A percentile compares a stretch with the other conserved stretches of the same genome.
These are phyloP conservation scores for Mortierella hygrophila DNA, from an alignment of 192 early-diverging fungal species.

Conservation along the genomic window DNA sequence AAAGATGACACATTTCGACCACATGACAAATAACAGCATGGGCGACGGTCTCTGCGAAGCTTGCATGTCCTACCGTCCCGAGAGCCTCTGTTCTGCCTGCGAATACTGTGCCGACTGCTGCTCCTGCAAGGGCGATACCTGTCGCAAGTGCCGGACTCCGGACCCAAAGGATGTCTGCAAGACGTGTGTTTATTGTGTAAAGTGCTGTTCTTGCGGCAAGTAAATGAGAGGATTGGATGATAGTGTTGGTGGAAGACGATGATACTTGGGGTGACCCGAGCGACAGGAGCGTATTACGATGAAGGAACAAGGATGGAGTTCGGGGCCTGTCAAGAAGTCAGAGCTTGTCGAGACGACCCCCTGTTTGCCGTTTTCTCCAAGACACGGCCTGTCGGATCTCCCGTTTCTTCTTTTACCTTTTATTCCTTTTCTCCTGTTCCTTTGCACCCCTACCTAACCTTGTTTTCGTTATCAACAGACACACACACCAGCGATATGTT, in stretches of 20 bases:
- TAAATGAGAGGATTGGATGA: no score
- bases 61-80: conserved; percentile 21
- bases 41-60: conserved; percentile 26
- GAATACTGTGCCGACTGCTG: conserved; percentile 18
- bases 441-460: no score
- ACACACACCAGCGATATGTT: no score
- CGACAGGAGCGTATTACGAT: no score
- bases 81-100: conserved; percentile 14
- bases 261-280: not conserved
- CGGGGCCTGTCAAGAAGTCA: no score
- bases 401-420: not conserved
- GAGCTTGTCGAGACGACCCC: no score
- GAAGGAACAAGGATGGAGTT: no score
- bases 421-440: not conserved
- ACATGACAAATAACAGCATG: not conserved
- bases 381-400: no score
- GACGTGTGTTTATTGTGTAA: conserved; percentile 6
- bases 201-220: conserved; percentile 8
- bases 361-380: no score
- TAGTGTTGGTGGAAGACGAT: not conserved
- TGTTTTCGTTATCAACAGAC: not conserved
- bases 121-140: conserved; percentile 4
- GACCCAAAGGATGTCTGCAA: conserved; percentile 21
- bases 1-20: not conserved
- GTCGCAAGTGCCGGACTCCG: conserved; percentile 9